Conservation (phyloP, 1,284 basidiomycete genomes). For the Puccinia polysora region DNA sequence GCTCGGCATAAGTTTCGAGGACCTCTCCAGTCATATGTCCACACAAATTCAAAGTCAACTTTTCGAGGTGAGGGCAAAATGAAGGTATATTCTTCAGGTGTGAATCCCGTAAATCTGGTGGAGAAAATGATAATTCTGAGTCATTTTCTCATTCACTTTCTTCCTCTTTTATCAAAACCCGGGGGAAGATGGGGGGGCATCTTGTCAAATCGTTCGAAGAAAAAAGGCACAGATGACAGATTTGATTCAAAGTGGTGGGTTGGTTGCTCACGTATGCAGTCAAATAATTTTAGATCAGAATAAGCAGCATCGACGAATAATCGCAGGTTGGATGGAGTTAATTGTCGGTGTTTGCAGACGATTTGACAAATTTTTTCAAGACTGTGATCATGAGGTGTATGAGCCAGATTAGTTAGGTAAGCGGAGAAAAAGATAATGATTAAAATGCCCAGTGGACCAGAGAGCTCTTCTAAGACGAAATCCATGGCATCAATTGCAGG, state of each 20-base stretch:
- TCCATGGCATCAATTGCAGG: background rate
- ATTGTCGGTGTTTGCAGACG: slow-evolving; percentile 74
- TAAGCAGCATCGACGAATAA: slow-evolving; percentile 77
- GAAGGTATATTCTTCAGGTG: slow-evolving; percentile 66
- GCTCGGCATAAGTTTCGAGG: slow-evolving; percentile 63
- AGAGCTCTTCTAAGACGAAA: background rate
- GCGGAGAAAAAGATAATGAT: background rate
- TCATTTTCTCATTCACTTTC: too few species aligned
- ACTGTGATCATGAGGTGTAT: background rate
- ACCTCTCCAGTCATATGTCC: slow-evolving; percentile 73
- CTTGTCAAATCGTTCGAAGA: too few species aligned
- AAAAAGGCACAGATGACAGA: too few species aligned
- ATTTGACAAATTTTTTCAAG: slow-evolving; percentile 64
- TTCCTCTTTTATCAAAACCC: too few species aligned
- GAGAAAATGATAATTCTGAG: too few species aligned
- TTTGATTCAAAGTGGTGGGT: too few species aligned
- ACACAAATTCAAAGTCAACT: slow-evolving; percentile 76
- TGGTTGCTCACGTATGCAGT: slow-evolving; percentile 83
- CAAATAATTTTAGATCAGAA: slow-evolving; percentile 70
- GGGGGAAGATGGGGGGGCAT: too few species aligned
- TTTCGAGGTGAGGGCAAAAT: slow-evolving; percentile 73
- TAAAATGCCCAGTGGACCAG: background rate
- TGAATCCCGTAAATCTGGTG: slow-evolving; percentile 63
- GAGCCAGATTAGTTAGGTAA: background rate
- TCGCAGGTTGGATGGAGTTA: slow-evolving; percentile 70